Evolutionary conservation across 257 asterid genomes (phyloP), one percentile per base, ranked within the genome.

Genomic region (Linderniella brevidens): DNA sequence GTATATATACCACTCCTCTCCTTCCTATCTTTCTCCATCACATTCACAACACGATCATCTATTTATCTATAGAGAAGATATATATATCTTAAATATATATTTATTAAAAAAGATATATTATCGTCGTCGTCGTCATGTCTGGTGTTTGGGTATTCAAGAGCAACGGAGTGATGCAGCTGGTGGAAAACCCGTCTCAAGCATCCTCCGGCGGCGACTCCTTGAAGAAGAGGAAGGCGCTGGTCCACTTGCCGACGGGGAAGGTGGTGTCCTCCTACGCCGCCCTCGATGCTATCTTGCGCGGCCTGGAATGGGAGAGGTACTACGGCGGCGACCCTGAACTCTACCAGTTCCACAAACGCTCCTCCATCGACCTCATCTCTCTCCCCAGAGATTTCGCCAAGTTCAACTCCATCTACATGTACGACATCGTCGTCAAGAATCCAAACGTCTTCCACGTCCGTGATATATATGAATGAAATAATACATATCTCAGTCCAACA

Each of bases 81-180:
- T n/a, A n/a, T n/a, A n/a, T n/a, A n/a, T n/a, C n/a, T n/a, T n/a
- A n/a, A 25, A 25, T 25, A 25, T 25, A 25, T 2, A 25, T 25
- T 25, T 6, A 25, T 25, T 25, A 25, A 25, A 25, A 25, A 25
- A 3, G 4, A 25, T 25, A 25, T 25, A 25, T 25, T 2, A 25
- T 25, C n/a, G n/a, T n/a, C n/a, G n/a, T n/a, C n/a, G n/a, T n/a
- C n/a, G n/a, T n/a, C 5, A 84, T 86, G 96, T 68, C 96, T 14
- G 96, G 96, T 0, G 96, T 86, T 11, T 82, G 94, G 92, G 77
- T 78, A 13, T 86, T 86, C 81, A 68, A 72, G 64, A 78, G 68
- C 37, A 75, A 86, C 17, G 94, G 96, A 1, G 92, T 82, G 45
- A 74, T 78, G 52, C 94, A 66, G n/a, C 58, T 78, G 17, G 87